A percentile compares a stretch with the other conserved stretches of the same genome.
These are phyloP conservation scores for Ustilago nuda DNA, from an alignment of 1,284 basidiomycete species.

Conservation along the genomic window DNA sequence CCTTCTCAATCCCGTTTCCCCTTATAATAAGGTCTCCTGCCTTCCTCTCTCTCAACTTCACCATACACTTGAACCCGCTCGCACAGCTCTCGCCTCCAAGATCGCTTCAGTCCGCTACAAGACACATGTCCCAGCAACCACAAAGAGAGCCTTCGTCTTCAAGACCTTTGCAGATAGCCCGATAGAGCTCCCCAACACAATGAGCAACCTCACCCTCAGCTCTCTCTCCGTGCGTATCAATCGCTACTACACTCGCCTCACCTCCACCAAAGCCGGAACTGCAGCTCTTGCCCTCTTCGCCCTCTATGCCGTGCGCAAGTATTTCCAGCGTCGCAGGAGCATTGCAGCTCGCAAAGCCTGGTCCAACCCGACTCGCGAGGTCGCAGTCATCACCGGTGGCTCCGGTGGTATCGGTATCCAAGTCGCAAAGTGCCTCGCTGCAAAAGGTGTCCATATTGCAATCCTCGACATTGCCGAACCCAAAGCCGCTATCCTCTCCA, in stretches of 20 bases:
- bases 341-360: conserved; percentile 43
- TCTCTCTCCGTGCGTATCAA: conserved; percentile 27
- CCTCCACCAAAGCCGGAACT: conserved; percentile 27
- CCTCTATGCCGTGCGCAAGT: conserved; percentile 23
- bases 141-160: no score
- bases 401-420: conserved; percentile 65
- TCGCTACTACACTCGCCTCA: conserved; percentile 32
- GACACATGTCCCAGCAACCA: no score
- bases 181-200: not conserved
- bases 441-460: conserved; percentile 59
- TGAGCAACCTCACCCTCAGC: conserved; percentile 32
- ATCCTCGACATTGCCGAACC: conserved; percentile 64
- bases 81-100: not conserved
- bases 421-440: conserved; percentile 51
- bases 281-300: conserved; percentile 35
- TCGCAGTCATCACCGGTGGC: conserved; percentile 67
- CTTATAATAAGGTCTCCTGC: not conserved
- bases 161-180: no score
- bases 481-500: conserved; percentile 17
- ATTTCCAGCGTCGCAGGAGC: conserved; percentile 25
- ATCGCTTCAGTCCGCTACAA: no score
- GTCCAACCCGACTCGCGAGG: conserved; percentile 58
- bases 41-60: not conserved
- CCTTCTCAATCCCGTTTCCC: no score
- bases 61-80: not conserved